Evolutionary conservation across 1,139 yeast genomes (phyloP).

Genomic region (Geotrichum citri-aurantii): DNA sequence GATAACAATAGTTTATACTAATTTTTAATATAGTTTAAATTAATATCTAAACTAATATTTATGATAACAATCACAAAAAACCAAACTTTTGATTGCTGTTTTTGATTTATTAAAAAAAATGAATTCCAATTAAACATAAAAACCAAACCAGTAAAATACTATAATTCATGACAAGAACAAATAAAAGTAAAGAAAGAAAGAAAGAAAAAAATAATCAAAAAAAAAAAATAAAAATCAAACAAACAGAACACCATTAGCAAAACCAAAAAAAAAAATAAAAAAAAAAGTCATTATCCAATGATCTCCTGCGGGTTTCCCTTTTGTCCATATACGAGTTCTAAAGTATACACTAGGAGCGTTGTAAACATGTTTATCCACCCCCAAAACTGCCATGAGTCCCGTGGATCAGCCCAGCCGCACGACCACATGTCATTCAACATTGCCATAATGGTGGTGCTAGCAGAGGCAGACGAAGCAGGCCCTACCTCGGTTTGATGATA

Average conservation of each 20-base stretch:
- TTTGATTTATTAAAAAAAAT: no score
- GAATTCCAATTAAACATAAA: not conserved
- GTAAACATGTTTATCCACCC: conserved; percentile 88
- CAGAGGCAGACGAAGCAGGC: conserved; percentile 28
- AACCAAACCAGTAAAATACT: not conserved
- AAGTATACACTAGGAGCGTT: conserved; percentile 69
- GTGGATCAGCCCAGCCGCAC: conserved; percentile 50
- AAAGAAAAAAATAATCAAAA: not conserved
- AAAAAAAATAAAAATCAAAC: not conserved
- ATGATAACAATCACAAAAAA: no score
- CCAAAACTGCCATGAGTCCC: conserved; percentile 77
- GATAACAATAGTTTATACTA: no score
- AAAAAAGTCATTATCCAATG: conserved; percentile 25
- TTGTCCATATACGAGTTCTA: conserved; percentile 54
- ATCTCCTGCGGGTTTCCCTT: conserved; percentile 27
- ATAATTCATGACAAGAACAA: no score
- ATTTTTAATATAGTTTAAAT: no score
- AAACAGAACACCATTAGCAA: not conserved
- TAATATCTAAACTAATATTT: no score
- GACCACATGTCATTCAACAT: conserved; percentile 1
- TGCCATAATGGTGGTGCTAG: conserved; percentile 21
- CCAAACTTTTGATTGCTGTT: no score
- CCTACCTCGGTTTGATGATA: conserved; percentile 7
- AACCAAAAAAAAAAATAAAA: conserved; percentile 20
- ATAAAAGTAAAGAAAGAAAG: no score